phyloP scores from a whole-genome alignment of 1,284 basidiomycete species.

The Cystobasidiaceae sp. region DNA sequence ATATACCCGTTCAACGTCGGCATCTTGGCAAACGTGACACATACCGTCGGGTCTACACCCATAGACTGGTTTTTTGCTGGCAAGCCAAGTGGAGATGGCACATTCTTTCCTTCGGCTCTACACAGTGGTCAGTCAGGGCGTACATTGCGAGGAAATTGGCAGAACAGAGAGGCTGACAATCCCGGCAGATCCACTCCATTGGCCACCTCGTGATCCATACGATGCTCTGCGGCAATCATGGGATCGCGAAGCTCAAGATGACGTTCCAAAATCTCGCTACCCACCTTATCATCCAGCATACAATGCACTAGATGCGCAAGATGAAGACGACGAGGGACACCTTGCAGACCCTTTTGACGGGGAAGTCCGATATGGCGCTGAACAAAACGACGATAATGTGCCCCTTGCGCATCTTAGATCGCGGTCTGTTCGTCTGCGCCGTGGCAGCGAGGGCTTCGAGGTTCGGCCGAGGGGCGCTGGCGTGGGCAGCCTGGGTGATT shows the following conservation, averaged over 20 bases:
- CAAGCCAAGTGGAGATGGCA: slow-evolving; percentile 61
- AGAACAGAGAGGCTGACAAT: slow-evolving; percentile 36
- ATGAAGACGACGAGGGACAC: slow-evolving; percentile 2
- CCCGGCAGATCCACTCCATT: slow-evolving; percentile 40
- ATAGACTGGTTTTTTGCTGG: slow-evolving; percentile 78
- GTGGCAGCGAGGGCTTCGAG: slow-evolving; percentile 31
- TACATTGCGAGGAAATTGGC: too few relatives aligned
- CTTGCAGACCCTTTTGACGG: neutral
- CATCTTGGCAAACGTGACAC: slow-evolving; percentile 61
- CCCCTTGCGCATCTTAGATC: slow-evolving; percentile 17
- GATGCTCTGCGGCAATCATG: slow-evolving; percentile 9
- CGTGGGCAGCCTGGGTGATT: neutral
- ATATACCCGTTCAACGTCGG: slow-evolving; percentile 90
- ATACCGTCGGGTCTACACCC: slow-evolving; percentile 69
- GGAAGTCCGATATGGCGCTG: neutral
- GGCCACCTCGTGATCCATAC: slow-evolving; percentile 54
- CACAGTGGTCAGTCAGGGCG: slow-evolving; percentile 74
- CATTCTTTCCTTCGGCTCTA: slow-evolving; percentile 66
- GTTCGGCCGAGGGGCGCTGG: slow-evolving; percentile 5
- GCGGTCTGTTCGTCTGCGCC: slow-evolving; percentile 7
- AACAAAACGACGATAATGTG: slow-evolving; percentile 24
- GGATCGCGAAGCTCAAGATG: slow-evolving; percentile 12
- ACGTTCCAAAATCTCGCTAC: neutral
- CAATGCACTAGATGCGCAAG: slow-evolving; percentile 10
- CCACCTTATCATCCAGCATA: slow-evolving; percentile 23